A percentile compares a stretch with the other conserved stretches of the same genome.
Evolutionary conservation across 1,139 yeast genomes (phyloP).

Genomic region (Candida sanyaensis): DNA sequence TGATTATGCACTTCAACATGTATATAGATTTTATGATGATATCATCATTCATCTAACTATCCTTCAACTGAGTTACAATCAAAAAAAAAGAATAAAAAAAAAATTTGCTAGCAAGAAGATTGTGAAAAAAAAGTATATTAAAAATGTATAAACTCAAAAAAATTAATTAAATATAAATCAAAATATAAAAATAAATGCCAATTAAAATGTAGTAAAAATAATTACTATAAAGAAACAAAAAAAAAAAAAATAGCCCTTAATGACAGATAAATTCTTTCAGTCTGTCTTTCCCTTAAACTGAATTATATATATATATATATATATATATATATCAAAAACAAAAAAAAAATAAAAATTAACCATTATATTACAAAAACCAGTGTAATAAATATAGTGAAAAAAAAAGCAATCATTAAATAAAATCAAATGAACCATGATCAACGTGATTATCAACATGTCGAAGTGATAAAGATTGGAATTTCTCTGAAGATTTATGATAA

Average conservation of each 20-base stretch:
- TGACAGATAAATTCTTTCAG: neutral
- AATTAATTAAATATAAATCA: too few relatives aligned
- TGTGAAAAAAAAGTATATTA: neutral
- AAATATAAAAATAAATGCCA: neutral
- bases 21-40: neutral
- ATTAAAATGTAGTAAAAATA: neutral
- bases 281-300: neutral
- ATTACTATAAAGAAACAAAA: neutral
- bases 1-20: constrained; percentile 4
- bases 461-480: constrained; percentile 58
- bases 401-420: constrained; percentile 6
- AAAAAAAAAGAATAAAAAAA: too few relatives aligned
- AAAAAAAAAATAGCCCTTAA: neutral
- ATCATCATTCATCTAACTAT: neutral
- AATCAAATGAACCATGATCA: constrained; percentile 15
- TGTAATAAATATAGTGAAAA: neutral
- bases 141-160: neutral
- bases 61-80: neutral
- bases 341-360: too few relatives aligned
- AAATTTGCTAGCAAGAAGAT: too few relatives aligned
- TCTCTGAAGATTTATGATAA: constrained; percentile 76
- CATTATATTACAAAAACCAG: neutral
- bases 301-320: too few relatives aligned
- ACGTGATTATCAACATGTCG: constrained; percentile 36
- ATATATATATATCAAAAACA: too few relatives aligned